phyloP scores from a whole-genome alignment of 371 early-diverging fungal genomes.

The Mortierella sp. region DNA sequence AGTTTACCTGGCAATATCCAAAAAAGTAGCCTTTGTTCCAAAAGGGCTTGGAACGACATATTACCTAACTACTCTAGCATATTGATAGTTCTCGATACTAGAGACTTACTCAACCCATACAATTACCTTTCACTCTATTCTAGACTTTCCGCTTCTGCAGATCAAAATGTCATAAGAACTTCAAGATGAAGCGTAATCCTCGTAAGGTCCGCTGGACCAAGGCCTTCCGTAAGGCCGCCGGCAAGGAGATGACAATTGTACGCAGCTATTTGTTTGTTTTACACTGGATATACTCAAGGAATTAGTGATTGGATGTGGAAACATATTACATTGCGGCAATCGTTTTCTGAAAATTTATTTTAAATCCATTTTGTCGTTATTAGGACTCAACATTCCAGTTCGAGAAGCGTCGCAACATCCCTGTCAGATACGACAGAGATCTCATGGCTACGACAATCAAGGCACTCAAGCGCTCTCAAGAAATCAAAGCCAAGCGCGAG shows the following conservation, averaged over 20 bases:
- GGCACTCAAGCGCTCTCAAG: constrained; percentile 96
- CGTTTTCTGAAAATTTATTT: neutral
- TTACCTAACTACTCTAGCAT: too few relatives aligned
- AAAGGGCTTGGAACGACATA: too few relatives aligned
- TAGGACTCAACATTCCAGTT: constrained; percentile 97
- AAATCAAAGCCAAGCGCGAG: constrained; percentile 93
- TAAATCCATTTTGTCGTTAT: neutral
- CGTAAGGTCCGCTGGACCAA: constrained; percentile 99
- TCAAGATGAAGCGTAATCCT: constrained; percentile 99
- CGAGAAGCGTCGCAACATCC: constrained; percentile 98
- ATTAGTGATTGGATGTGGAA: neutral
- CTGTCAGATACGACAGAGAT: constrained; percentile 96
- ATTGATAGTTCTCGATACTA: too few relatives aligned
- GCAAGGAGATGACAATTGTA: constrained; percentile 99
- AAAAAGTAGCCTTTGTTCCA: too few relatives aligned
- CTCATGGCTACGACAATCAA: constrained; percentile 94
- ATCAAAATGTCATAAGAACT: constrained; percentile 99
- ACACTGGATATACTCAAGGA: neutral
- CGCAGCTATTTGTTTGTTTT: constrained; percentile 41
- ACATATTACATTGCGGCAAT: neutral
- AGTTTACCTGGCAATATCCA: too few relatives aligned
- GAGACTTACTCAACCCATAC: too few relatives aligned
- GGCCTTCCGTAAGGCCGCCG: constrained; percentile 97
- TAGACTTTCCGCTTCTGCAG: constrained; percentile 97
- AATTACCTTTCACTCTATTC: neutral